Evolutionary conservation across 805 yeast species (phyloP).

Genomic region (Monosporozyma unispora): DNA sequence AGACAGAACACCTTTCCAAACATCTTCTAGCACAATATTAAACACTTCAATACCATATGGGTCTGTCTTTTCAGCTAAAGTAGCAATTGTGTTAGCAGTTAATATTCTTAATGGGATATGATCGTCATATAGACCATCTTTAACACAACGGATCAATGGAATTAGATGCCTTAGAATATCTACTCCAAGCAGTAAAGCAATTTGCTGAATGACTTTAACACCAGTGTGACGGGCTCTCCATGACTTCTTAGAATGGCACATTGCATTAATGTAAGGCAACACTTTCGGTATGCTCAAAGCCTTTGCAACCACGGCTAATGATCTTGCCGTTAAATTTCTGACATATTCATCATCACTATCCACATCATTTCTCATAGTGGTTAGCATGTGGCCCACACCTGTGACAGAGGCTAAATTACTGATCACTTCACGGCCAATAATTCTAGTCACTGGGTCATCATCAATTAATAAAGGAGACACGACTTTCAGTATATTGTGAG

Average conservation of each 20-base stretch:
- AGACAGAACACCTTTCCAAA: constrained; percentile 69
- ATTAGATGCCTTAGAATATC: constrained; percentile 67
- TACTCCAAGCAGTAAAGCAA: constrained; percentile 58
- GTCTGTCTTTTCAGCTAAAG: constrained; percentile 68
- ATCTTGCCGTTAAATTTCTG: constrained; percentile 64
- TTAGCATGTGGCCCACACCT: constrained; percentile 73
- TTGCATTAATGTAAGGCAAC: constrained; percentile 76
- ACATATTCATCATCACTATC: constrained; percentile 76
- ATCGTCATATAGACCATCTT: constrained; percentile 54
- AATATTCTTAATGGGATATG: constrained; percentile 56
- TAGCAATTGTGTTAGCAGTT: constrained; percentile 63
- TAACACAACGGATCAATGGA: constrained; percentile 53
- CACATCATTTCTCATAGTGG: constrained; percentile 70
- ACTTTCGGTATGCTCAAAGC: constrained; percentile 64
- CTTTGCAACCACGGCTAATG: constrained; percentile 76
- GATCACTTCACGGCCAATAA: constrained; percentile 73
- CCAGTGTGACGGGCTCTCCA: constrained; percentile 86
- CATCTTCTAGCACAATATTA: constrained; percentile 59
- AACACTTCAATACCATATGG: constrained; percentile 91
- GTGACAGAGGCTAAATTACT: constrained; percentile 70
- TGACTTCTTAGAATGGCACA: constrained; percentile 62
- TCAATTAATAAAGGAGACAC: constrained; percentile 74
- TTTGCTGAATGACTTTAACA: constrained; percentile 62
- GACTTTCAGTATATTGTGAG: constrained; percentile 63
- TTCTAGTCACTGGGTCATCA: constrained; percentile 63